A percentile compares a stretch with the other conserved stretches of the same genome.
These are phyloP conservation scores for Fusarium brevicatenulatum DNA, from an alignment of 2,329 filamentous ascomycete genomes.

Conservation along the genomic window DNA sequence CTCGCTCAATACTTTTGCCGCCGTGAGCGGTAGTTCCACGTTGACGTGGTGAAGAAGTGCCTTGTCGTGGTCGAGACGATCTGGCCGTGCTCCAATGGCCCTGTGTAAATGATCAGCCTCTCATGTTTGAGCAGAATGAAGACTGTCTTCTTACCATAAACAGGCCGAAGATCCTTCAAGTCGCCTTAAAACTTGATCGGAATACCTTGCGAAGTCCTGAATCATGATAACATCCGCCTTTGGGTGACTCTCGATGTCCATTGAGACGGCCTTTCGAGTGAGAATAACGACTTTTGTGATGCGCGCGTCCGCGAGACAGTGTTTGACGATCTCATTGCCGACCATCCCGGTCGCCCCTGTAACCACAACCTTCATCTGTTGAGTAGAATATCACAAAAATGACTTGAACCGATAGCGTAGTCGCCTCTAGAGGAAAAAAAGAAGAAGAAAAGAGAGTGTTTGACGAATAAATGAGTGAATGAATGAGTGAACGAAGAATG, in stretches of 20 bases:
- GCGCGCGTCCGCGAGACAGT: slow-evolving; percentile 59
- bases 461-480: neutral
- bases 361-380: slow-evolving; percentile 66
- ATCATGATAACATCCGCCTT: slow-evolving; percentile 62
- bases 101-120: slow-evolving; percentile 39
- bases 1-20: slow-evolving; percentile 63
- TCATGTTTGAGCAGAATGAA: slow-evolving; percentile 2
- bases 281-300: slow-evolving; percentile 64
- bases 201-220: slow-evolving; percentile 64
- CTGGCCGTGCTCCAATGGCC: slow-evolving; percentile 56
- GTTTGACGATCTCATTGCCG: slow-evolving; percentile 62
- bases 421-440: neutral
- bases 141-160: slow-evolving; percentile 67
- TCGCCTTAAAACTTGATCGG: slow-evolving; percentile 48
- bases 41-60: slow-evolving; percentile 60
- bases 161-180: slow-evolving; percentile 67
- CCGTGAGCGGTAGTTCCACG: slow-evolving; percentile 67
- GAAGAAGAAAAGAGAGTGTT: neutral
- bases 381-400: neutral
- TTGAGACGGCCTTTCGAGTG: slow-evolving; percentile 57
- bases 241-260: slow-evolving; percentile 54
- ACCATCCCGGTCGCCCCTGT: slow-evolving; percentile 68
- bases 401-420: neutral
- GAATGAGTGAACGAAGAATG: neutral
- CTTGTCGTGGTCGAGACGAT: slow-evolving; percentile 60